These are phyloP conservation scores for Ramularia endophylla DNA, from an alignment of 2,329 filamentous ascomycete genomes.

Conservation along the genomic window DNA sequence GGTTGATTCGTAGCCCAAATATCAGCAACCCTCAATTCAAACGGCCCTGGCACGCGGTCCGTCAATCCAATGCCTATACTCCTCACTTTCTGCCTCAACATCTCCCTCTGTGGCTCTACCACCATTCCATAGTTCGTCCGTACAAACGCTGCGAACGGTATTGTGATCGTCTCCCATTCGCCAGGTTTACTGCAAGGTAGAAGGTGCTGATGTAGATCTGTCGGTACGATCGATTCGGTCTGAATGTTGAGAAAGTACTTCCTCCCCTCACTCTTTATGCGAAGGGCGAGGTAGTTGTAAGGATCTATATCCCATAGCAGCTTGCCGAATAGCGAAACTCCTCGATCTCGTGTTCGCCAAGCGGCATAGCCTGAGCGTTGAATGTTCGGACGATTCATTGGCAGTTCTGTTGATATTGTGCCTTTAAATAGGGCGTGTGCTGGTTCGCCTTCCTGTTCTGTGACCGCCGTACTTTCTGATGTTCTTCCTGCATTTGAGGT, in stretches of 20 bases:
- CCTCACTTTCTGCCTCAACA: constrained; percentile 77
- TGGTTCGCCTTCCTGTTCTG: constrained; percentile 41
- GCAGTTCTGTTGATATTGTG: constrained; percentile 78
- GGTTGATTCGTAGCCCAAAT: constrained; percentile 83
- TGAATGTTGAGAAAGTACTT: constrained; percentile 95
- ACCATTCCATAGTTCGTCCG: constrained; percentile 89
- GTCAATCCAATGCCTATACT: constrained; percentile 84
- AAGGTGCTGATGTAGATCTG: constrained; percentile 94
- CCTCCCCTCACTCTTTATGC: constrained; percentile 83
- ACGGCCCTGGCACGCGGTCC: constrained; percentile 81
- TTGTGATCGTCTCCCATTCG: constrained; percentile 91
- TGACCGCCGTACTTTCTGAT: constrained; percentile 29
- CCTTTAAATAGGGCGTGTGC: constrained; percentile 80
- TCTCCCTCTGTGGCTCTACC: constrained; percentile 86
- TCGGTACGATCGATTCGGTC: constrained; percentile 86
- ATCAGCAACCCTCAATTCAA: constrained; percentile 75
- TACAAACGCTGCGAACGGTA: constrained; percentile 90
- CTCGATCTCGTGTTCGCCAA: constrained; percentile 75
- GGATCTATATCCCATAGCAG: constrained; percentile 84
- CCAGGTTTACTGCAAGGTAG: constrained; percentile 72
- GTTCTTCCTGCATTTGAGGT: constrained; percentile 1
- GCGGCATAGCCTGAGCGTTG: constrained; percentile 82
- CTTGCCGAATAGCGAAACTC: constrained; percentile 76
- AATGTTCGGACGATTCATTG: constrained; percentile 64
- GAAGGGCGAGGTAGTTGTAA: constrained; percentile 79